These are phyloP conservation scores for Fusarium pilosicola DNA, from an alignment of 2,329 filamentous ascomycete species.

Conservation along the genomic window DNA sequence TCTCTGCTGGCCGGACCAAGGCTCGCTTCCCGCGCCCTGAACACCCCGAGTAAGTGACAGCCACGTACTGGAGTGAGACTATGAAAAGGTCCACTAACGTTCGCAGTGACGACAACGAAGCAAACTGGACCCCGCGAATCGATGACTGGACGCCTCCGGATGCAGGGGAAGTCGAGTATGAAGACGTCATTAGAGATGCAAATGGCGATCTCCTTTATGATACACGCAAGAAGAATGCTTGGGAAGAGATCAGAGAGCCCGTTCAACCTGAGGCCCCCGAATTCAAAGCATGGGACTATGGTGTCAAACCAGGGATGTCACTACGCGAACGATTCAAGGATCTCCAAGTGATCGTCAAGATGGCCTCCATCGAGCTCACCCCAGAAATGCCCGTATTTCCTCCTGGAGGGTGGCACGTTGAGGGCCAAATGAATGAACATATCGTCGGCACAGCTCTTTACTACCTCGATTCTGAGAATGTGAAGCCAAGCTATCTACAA, in stretches of 20 bases:
- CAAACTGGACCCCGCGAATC: too few species aligned
- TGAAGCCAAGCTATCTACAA: conserved; percentile 27
- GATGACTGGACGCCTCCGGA: too few species aligned
- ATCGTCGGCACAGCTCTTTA: conserved; percentile 45
- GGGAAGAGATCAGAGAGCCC: conserved; percentile 18
- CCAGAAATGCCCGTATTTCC: conserved; percentile 38
- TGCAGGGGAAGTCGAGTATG: too few species aligned
- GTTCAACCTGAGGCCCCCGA: conserved; percentile 23
- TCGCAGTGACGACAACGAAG: too few species aligned
- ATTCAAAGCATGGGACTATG: conserved; percentile 51
- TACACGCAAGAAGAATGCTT: too few species aligned
- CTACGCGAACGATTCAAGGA: conserved; percentile 15
- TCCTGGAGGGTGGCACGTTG: conserved; percentile 36
- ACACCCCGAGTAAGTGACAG: conserved; percentile 27
- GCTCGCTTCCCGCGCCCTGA: conserved; percentile 14
- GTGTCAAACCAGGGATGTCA: background rate
- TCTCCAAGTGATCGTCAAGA: conserved; percentile 69
- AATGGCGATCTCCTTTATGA: too few species aligned
- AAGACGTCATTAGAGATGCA: too few species aligned
- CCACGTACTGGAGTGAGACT: too few species aligned
- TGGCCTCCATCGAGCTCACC: conserved; percentile 49
- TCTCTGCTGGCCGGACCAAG: conserved; percentile 18
- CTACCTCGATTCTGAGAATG: conserved; percentile 39
- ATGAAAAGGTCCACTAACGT: too few species aligned
- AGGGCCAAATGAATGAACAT: conserved; percentile 45